Conservation (phyloP, 2,329 filamentous ascomycete genomes). For the Rutstroemia sydowiana region DNA sequence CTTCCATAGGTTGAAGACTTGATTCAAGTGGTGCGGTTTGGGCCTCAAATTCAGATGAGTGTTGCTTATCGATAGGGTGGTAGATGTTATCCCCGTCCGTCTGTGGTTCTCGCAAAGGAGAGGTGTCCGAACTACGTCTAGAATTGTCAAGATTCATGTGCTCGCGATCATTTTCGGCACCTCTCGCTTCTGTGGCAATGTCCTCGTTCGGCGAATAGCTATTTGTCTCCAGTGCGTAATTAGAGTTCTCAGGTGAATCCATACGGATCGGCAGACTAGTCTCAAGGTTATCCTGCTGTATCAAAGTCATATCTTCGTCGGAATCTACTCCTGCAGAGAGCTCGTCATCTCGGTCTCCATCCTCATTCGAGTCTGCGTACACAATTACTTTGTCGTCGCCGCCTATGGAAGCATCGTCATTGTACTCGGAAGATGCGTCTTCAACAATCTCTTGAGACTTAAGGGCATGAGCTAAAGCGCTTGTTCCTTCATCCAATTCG, state of each 20-base stretch:
- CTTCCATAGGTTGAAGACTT: not conserved
- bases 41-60: not conserved
- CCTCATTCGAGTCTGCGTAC: not conserved
- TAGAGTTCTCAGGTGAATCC: too few relatives aligned
- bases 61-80: not conserved
- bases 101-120: not conserved
- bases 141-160: not conserved
- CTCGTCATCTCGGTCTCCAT: not conserved
- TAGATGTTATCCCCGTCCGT: constrained; percentile 1
- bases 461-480: not conserved
- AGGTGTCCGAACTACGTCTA: not conserved
- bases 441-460: not conserved
- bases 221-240: not conserved
- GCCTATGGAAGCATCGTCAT: not conserved
- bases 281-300: not conserved
- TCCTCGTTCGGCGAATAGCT: not conserved
- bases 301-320: not conserved
- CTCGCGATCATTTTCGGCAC: not conserved
- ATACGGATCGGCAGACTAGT: not conserved
- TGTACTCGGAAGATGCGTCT: not conserved
- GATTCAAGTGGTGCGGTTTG: not conserved
- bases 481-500: constrained; percentile 8
- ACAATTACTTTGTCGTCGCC: not conserved
- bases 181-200: not conserved
- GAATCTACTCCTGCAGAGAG: not conserved